Evolutionary conservation across 768 basidiomycete genomes (phyloP), one percentile per base, ranked within the genome.

Genomic region (Cyclocybe aegerita): DNA sequence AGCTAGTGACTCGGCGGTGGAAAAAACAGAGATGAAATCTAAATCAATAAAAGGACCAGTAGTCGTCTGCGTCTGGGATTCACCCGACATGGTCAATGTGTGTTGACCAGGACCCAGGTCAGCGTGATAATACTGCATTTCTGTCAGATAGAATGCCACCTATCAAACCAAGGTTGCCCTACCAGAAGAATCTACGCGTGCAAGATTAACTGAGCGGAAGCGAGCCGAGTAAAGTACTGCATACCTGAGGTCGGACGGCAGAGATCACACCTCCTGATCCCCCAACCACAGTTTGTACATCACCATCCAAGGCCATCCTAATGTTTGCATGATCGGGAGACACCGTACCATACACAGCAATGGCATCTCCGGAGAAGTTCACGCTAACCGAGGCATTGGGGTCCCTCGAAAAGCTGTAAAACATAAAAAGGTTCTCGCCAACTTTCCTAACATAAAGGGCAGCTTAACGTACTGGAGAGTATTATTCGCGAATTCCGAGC

Each of bases 261-360:
- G 35, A 39, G 8, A 66, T 65, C 43, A 64, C 46, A 9, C 70
- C 74, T 48, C 65, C 58, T 17, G 67, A 60, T 10, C 74, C 74
- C 43, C 73, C 73, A 10, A 61, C 60, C 48, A 76, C 54, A n/a
- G 56, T 49, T 37, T 56, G 61, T 0, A 55, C 57, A 38, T 65
- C 42, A 4, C 74, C 77, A 56, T 84, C 80, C 23, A 81, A 41
- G 2, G 67, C 63, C 23, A 82, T 61, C n/a, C 68, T 65, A 45
- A 79, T 69, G 52, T 77, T 63, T 12, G 77, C 73, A 56, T 78
- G 80, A 48, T 76, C 71, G n/a, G 78, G 75, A 7, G 77, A 74
- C 30, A 79, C 69, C 2, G 79, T 76, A 34, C 80, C 80, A 49
- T 78, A 82, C 1, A 83, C 48, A 10, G 77, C 78, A 41, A 84